These are phyloP conservation scores for Calvatia gigantea DNA, from an alignment of 768 basidiomycete genomes.

Conservation along the genomic window DNA sequence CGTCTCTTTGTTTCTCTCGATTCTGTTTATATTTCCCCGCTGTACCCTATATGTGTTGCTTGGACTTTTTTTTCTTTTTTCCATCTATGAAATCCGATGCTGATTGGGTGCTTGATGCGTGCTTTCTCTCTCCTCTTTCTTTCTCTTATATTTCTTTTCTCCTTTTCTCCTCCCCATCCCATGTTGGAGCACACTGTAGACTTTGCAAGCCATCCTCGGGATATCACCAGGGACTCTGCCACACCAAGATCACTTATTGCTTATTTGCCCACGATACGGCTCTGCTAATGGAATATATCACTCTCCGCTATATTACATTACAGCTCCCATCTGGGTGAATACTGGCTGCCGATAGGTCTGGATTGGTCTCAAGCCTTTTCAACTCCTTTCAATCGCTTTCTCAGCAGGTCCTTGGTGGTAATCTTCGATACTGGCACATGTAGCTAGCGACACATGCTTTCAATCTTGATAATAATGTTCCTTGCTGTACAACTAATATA, in stretches of 20 bases:
- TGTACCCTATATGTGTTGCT: conserved; percentile 9
- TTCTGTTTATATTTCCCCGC: conserved; percentile 6
- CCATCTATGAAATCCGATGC: conserved; percentile 4
- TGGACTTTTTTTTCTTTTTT: not conserved
- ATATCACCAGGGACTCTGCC: conserved; percentile 4
- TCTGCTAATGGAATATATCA: conserved; percentile 10
- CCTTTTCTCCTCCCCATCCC: conserved; percentile 21
- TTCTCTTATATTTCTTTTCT: conserved; percentile 17
- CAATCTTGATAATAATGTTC: conserved; percentile 11
- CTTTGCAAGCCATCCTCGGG: not conserved
- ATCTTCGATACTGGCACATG: conserved; percentile 1
- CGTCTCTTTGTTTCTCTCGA: conserved; percentile 10
- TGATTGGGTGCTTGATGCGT: conserved; percentile 10
- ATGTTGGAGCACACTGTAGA: conserved; percentile 14
- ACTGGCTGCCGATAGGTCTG: not conserved
- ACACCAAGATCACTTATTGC: conserved; percentile 1
- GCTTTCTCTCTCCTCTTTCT: conserved; percentile 17
- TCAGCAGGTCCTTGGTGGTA: conserved; percentile 8
- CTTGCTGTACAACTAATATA: conserved; percentile 16
- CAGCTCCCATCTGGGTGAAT: conserved; percentile 10
- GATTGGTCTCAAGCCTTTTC: not conserved
- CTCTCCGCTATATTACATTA: conserved; percentile 10
- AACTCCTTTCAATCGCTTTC: not conserved
- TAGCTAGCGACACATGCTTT: conserved; percentile 9
- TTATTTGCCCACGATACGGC: conserved; percentile 6